Evolutionary conservation across 306 rosid genomes (phyloP).

Genomic region (Pyrus bretschneideri): DNA sequence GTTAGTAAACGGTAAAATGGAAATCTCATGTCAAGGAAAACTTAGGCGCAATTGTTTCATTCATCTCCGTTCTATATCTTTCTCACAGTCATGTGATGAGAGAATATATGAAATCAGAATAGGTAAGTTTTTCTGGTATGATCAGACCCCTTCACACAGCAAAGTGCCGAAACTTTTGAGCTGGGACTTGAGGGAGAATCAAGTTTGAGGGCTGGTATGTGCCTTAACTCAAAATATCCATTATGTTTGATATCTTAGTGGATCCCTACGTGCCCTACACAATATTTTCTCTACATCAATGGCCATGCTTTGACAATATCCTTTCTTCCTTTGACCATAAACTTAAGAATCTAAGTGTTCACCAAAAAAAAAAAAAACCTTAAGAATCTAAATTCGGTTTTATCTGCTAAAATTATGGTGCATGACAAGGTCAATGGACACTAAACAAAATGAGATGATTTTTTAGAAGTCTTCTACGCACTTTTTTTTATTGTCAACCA

Average conservation of each 20-base stretch:
- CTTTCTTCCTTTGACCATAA: slow-evolving; percentile 26
- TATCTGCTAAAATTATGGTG: slow-evolving; percentile 14
- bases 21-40: no score
- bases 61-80: no score
- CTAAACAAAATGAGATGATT: neutral
- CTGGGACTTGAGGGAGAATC: neutral
- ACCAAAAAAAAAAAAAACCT: neutral
- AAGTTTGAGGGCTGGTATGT: slow-evolving; percentile 17
- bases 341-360: neutral
- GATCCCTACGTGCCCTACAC: slow-evolving; percentile 46
- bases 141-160: slow-evolving; percentile 37
- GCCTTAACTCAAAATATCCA: slow-evolving; percentile 35
- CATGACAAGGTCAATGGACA: slow-evolving; percentile 9
- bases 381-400: neutral
- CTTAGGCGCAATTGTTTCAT: no score
- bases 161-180: slow-evolving; percentile 20
- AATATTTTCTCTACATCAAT: slow-evolving; percentile 13
- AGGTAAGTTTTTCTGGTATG: no score
- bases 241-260: slow-evolving; percentile 35
- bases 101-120: no score
- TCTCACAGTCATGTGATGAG: no score
- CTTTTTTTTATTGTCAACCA: no score
- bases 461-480: no score
- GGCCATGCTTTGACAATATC: slow-evolving; percentile 23
- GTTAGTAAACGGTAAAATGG: no score